These are phyloP conservation scores for Hansfordia pulvinata DNA, from an alignment of 2,329 filamentous ascomycete species.

Conservation along the genomic window DNA sequence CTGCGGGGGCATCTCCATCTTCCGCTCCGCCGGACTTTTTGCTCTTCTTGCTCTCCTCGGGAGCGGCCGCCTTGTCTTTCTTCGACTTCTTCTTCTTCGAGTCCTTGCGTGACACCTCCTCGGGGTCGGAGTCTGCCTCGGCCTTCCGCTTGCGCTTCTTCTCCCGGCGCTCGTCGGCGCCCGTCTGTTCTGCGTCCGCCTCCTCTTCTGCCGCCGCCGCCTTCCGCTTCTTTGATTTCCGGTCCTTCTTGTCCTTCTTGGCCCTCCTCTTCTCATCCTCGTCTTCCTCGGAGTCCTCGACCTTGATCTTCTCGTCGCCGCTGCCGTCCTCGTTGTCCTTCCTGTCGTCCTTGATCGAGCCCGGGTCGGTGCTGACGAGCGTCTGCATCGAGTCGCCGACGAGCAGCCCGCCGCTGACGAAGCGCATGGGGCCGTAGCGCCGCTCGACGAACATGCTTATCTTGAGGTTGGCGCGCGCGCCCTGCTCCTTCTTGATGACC, in stretches of 20 bases:
- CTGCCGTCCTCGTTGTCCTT: slow-evolving; percentile 25
- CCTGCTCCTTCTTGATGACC: slow-evolving; percentile 57
- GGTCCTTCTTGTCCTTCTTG: slow-evolving; percentile 23
- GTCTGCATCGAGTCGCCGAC: slow-evolving; percentile 43
- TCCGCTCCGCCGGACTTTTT: slow-evolving; percentile 11
- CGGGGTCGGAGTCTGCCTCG: slow-evolving; percentile 12
- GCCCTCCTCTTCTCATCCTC: slow-evolving; percentile 10
- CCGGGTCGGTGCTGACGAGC: slow-evolving; percentile 17
- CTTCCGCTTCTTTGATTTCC: slow-evolving; percentile 28
- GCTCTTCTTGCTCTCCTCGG: slow-evolving; percentile 6
- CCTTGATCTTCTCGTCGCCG: slow-evolving; percentile 8
- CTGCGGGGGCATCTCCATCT: too few relatives aligned
- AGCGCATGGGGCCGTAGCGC: slow-evolving; percentile 70
- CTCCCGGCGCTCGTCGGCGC: slow-evolving; percentile 2
- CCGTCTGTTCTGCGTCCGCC: slow-evolving; percentile 10
- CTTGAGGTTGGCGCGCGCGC: slow-evolving; percentile 54
- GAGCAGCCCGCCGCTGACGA: slow-evolving; percentile 71
- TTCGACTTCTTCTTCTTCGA: slow-evolving; percentile 19
- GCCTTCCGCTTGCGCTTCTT: slow-evolving; percentile 11
- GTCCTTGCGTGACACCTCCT: slow-evolving; percentile 19
- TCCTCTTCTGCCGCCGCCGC: slow-evolving; percentile 13
- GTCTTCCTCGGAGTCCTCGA: slow-evolving; percentile 7
- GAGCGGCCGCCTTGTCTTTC: slow-evolving; percentile 19
- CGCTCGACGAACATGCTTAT: slow-evolving; percentile 60
- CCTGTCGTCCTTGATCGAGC: slow-evolving; percentile 11